A percentile compares a stretch with the other conserved stretches of the same genome.
phyloP scores from a whole-genome alignment of 768 basidiomycete genomes.

The Trametes cubensis region DNA sequence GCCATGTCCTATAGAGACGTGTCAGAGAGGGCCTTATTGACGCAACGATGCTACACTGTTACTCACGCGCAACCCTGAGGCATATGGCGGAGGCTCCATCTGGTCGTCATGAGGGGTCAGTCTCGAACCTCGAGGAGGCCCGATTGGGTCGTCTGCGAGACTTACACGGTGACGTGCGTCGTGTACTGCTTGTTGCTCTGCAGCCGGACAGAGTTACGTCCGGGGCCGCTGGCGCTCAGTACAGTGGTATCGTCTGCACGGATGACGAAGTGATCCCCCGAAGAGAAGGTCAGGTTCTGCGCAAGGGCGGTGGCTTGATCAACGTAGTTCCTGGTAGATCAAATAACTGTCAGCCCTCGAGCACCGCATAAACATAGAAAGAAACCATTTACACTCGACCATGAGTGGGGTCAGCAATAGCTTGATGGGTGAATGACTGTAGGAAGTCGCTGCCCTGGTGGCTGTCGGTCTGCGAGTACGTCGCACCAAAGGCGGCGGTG shows the following conservation, averaged over 20 bases:
- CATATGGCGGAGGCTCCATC: slow-evolving; percentile 58
- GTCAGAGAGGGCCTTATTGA: slow-evolving; percentile 8
- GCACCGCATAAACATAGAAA: background rate
- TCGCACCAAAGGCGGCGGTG: slow-evolving; percentile 40
- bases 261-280: slow-evolving; percentile 54
- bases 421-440: slow-evolving; percentile 50
- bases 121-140: slow-evolving; percentile 1
- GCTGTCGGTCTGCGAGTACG: slow-evolving; percentile 50
- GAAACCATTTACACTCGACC: slow-evolving; percentile 68
- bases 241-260: slow-evolving; percentile 55
- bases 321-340: slow-evolving; percentile 44
- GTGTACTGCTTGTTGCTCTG: slow-evolving; percentile 54
- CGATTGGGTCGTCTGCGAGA: slow-evolving; percentile 5
- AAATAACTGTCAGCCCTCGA: background rate
- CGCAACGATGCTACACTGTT: background rate
- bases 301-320: slow-evolving; percentile 49
- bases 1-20: slow-evolving; percentile 40
- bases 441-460: slow-evolving; percentile 52
- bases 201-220: slow-evolving; percentile 62
- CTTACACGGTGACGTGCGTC: slow-evolving; percentile 57
- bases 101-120: slow-evolving; percentile 27
- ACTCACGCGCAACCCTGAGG: slow-evolving; percentile 58
- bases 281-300: slow-evolving; percentile 60
- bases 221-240: slow-evolving; percentile 51
- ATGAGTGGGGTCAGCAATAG: slow-evolving; percentile 62